Percentiles rank a stretch among this genome's conserved stretches.
Conservation (phyloP, 495 filamentous ascomycete genomes). For the Neurospora terricola region DNA sequence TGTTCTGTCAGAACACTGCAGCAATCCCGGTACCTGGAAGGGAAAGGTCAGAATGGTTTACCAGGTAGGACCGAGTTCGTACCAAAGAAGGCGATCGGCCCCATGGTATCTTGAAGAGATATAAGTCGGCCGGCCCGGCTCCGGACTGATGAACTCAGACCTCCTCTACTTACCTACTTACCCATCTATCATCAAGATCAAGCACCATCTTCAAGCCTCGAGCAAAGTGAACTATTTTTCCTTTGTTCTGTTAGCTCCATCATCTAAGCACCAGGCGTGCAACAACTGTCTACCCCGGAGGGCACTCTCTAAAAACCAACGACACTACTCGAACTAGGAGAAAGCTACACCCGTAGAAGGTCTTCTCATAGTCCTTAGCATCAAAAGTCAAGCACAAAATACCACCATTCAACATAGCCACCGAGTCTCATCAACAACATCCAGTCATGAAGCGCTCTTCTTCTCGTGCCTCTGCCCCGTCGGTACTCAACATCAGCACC, state of each 20-base stretch:
- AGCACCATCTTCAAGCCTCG: background rate
- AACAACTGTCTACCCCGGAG: slow-evolving; percentile 2
- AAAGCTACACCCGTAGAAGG: background rate
- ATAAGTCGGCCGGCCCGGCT: background rate
- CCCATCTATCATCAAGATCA: background rate
- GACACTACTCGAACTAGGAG: background rate
- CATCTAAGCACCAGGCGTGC: slow-evolving; percentile 7
- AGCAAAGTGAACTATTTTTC: background rate
- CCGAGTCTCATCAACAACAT: background rate
- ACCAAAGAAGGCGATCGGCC: background rate
- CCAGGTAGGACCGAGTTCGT: background rate
- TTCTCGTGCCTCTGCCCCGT: slow-evolving; percentile 1
- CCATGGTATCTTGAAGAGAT: background rate
- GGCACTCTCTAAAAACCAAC: slow-evolving; percentile 1
- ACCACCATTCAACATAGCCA: background rate
- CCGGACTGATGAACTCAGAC: background rate
- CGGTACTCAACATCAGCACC: background rate
- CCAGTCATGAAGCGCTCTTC: background rate
- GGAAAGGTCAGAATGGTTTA: background rate
- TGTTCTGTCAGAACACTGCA: background rate
- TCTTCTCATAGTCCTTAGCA: background rate
- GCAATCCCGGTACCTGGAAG: background rate
- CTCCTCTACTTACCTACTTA: background rate
- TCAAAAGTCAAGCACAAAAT: background rate
- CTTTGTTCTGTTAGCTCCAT: background rate